Evolutionary conservation across 208 protist genomes (phyloP).

Genomic region (Trypanosoma conorhini): DNA sequence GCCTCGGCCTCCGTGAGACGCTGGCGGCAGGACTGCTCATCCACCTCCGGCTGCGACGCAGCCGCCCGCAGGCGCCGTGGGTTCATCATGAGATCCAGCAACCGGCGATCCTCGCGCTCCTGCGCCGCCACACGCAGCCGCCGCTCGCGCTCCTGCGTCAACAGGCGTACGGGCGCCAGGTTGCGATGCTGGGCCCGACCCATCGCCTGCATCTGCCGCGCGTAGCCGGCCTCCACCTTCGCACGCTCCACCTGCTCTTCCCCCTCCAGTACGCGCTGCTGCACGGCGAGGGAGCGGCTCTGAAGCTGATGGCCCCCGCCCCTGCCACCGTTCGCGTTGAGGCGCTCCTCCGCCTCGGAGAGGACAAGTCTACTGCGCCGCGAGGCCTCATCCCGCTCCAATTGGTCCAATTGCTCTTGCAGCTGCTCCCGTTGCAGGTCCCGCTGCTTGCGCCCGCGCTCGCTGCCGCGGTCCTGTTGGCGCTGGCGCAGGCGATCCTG

Average conservation of each 20-base stretch:
- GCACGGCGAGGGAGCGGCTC: slow-evolving; percentile 13
- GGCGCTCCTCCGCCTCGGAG: slow-evolving; percentile 47
- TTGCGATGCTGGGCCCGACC: slow-evolving; percentile 47
- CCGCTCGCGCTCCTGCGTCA: slow-evolving; percentile 43
- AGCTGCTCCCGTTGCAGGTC: slow-evolving; percentile 36
- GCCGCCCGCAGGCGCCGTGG: slow-evolving; percentile 9
- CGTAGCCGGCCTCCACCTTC: slow-evolving; percentile 58
- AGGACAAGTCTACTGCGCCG: slow-evolving; percentile 44
- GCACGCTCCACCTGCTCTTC: slow-evolving; percentile 62
- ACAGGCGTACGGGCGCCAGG: slow-evolving; percentile 39
- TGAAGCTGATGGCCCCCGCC: slow-evolving; percentile 5
- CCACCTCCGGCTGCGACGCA: slow-evolving; percentile 13
- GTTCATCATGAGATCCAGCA: slow-evolving; percentile 58
- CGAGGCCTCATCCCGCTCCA: slow-evolving; percentile 54
- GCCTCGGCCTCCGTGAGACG: slow-evolving; percentile 24
- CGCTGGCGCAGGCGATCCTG: slow-evolving; percentile 37
- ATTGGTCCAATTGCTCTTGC: slow-evolving; percentile 43
- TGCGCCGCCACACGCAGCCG: slow-evolving; percentile 42
- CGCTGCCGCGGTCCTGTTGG: slow-evolving; percentile 26
- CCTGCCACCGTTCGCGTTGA: slow-evolving; percentile 12
- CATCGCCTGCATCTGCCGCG: slow-evolving; percentile 62
- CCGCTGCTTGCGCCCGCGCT: slow-evolving; percentile 26
- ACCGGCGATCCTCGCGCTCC: slow-evolving; percentile 39
- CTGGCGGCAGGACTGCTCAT: slow-evolving; percentile 13
- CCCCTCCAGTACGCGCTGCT: slow-evolving; percentile 37